Evolutionary conservation across 2,329 filamentous ascomycete genomes (phyloP), one percentile per base, ranked within the genome.

Genomic region (Penicillium sp.): DNA sequence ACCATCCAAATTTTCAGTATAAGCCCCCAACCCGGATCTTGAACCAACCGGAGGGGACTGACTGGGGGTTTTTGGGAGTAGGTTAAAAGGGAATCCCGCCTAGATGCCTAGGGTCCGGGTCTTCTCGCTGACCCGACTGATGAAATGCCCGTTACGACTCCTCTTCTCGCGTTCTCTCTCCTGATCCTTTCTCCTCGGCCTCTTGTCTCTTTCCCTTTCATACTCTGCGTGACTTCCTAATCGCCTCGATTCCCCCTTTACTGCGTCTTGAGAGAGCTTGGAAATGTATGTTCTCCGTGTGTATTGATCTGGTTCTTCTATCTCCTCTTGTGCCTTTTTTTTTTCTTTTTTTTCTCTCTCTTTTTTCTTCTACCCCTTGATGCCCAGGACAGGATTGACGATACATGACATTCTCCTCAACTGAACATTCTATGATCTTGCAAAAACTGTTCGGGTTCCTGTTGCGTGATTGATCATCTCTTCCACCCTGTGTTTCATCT

Each of bases 1-100:
- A 67, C 48, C 56, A 63, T 47, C 57, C 60, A 26, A 61, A 60
- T 52, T 64, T 61, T 48, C 57, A 64, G 47, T 68, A 63, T 47
- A 69, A 69, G 50, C 50, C 59, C 53, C 60, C 57, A 28, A 48
- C 60, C 39, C 63, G 65, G 43, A 58, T 69, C 28, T 55, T 69
- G 48, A 65, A 66, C 45, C 66, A 67, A 54, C 60, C 66, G 47
- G 67, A 69, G 50, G 67, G 66, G 50, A 69, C 67, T 43, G 67
- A 70, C 59, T 70, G 67, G 66, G 57, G 61, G 5, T 70, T 69
- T 56, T 54, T 70, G 49, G 67, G 67, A 35, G 64, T 68, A 47
- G 65, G 66, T 28, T 69, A 56, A 66, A 46, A 53, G 39, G 44
- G 46, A 47, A 58, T 38, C 39, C 18, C 36, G 39, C 51, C 50